Evolutionary conservation across 306 rosid genomes (phyloP), one percentile per base, ranked within the genome.

Genomic region (Ochetophila trinervis): DNA sequence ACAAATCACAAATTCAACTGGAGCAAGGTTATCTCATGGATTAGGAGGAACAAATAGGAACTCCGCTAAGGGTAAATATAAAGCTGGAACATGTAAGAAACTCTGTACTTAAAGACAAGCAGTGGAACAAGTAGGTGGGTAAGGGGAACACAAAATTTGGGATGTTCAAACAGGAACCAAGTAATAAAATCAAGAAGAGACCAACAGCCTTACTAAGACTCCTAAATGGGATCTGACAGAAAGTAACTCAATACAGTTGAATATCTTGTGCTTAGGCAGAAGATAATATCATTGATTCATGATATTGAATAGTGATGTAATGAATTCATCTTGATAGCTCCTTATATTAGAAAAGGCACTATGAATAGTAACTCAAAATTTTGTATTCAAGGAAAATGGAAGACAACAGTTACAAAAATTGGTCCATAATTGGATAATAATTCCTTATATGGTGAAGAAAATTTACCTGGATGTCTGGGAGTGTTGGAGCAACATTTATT

Each of bases 401-500:
- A 63, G 68, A 60, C 5, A 62, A 53, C 61, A 60, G 60, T 56
- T 19, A 17, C 67, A 62, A 23, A 52, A 30, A 30, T 49, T 22
- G 58, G 35, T 6, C 50, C 50, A 63, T 45, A 48, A 37, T 6
- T 40, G 67, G 52, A 12, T 24, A 61, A 40, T 47, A 23, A 59
- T 2, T 23, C 40, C 30, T 6, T 65, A 60, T 68, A 36, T 63
- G 27, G 45, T 30, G 51, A 24, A 62, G 52, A 42, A 53, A 36
- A 50, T 36, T 64, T 70, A 94, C 99, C 99, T 94, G 99, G 78
- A 94, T 79, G 51, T 86, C 99, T 13, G 95, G 97, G 11, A 94
- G 83, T 30, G 91, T 85, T 22, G 99, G 99, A 70, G 97, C 96
- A 73, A 94, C 30, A 77, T 94, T 88, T 81, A 88, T 69, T 70